Evolutionary conservation across 2,329 filamentous ascomycete genomes (phyloP), one percentile per base, ranked within the genome.

Genomic region (Rutstroemia sp.): DNA sequence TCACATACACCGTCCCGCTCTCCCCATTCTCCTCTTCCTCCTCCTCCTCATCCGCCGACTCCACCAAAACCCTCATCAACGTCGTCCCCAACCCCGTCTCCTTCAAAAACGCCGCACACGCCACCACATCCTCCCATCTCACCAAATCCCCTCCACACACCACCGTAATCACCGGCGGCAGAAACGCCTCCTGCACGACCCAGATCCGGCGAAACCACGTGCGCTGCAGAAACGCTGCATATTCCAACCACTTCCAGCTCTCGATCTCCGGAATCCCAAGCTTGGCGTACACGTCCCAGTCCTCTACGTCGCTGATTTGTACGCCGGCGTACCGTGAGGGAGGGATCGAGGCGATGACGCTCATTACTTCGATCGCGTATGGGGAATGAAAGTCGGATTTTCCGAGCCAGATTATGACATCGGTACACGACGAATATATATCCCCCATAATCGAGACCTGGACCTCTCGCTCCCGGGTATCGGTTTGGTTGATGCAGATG

Each of bases 401-500:
- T 2, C 61, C 57, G 1, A 60, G 53, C 59, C 56, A 63, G 10
- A 56, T 48, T 14, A 63, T 49, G 3, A 63, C 56, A 8, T 52
- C 25, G 3, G n/a, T 34, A 5, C 57, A 49, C n/a, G 34, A n/a
- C 1, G 37, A 38, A 17, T 63, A 60, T 8, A 63, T 58, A 3
- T 42, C 21, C 4, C 46, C 38, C 59, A 63, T 63, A n/a, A 58
- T 45, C 2, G 37, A 23, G 16, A 61, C 57, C 21, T 63, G 59
- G 12, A 49, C 21, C 7, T 44, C 27, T 1, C 56, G 42, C 21
- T 63, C 59, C 6, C 42, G 17, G 6, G 47, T 19, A 17, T 59
- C 54, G 1, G 51, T 27, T 42, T 60, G 59, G 48, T 63, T 60
- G 16, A 63, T 58, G 38, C 57, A 61, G 5, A 63, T 46, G 0